Base-by-base conservation (phyloP, 768 basidiomycete genomes). In the Leccinellum albellum region DNA sequence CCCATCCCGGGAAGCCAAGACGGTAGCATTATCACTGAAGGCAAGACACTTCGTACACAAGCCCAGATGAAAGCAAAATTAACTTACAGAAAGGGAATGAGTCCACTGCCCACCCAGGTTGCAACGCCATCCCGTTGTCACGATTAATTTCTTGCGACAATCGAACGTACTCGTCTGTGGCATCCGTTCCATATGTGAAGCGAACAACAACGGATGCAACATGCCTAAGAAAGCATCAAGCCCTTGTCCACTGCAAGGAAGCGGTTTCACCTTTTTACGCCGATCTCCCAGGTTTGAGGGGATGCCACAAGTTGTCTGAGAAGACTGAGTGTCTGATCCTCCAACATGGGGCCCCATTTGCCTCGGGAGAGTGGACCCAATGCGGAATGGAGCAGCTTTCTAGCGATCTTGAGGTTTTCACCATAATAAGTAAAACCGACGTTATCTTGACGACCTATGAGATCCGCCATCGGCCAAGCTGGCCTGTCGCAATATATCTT, bases 401-500 rank as follows among this genome's bases (percentile, higher is more conserved):
- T 74, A 50, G 80, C 81, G 8, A 68, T 64, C 57, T 64, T 72
- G 14, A 56, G 56, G 14, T 44, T 52, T 21, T 52, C 56, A 57
- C 59, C 51, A n/a, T 58, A 60, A 32, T 58, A 58, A 4, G 56
- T 50, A 31, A 60, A 80, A 73, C 29, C 75, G 69, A 79, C 70
- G 1, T 75, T 60, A 54, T 73, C 64, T 29, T 73, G 75, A 10
- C 78, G 75, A 21, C 70, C 76, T 54, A 77, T 78, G 26, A 81
- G 59, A 6, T 74, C 73, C 51, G 75, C 69, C 57, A 71, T 77
- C 76, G 81, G 78, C 70, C 74, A 74, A 6, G 70, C 70, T 3
- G 82, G 82, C 14, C 82, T 75, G 61, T 79, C 80, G 17, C 79
- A 78, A 61, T 81, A 81, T 31, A 79, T 74, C 20, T 64, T 64